Evolutionary conservation across 352 stramenopile species (phyloP).

Genomic region (Phytopythium montanum): DNA sequence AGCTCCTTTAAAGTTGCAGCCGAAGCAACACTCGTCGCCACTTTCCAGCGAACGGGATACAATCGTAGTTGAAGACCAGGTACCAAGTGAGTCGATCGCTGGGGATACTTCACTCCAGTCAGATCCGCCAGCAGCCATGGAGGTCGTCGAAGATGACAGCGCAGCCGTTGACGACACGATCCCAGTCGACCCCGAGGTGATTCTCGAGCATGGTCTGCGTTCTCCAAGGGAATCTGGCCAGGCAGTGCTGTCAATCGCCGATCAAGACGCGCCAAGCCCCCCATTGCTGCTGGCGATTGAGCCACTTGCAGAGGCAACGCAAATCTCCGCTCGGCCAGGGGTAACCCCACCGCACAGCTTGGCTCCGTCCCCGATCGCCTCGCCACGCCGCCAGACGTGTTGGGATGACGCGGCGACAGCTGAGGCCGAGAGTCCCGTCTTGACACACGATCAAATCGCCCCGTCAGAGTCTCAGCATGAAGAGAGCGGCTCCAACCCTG

Average conservation of each 20-base stretch:
- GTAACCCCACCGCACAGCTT: not conserved
- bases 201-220: not conserved
- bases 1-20: not conserved
- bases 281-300: not conserved
- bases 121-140: not conserved
- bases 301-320: no score
- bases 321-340: not conserved
- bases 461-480: not conserved
- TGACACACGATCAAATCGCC: not conserved
- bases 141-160: not conserved
- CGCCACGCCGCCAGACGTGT: not conserved
- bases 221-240: not conserved
- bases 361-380: not conserved
- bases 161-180: not conserved
- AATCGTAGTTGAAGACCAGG: not conserved
- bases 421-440: no score
- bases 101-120: not conserved
- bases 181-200: not conserved
- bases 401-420: not conserved
- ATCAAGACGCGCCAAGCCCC: not conserved
- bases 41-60: not conserved
- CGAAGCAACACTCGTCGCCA: not conserved
- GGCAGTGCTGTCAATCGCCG: not conserved
- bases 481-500: not conserved
- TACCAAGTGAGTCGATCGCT: not conserved